phyloP scores from a whole-genome alignment of 2,329 filamentous ascomycete genomes.

The Rhynchosporium secalis region DNA sequence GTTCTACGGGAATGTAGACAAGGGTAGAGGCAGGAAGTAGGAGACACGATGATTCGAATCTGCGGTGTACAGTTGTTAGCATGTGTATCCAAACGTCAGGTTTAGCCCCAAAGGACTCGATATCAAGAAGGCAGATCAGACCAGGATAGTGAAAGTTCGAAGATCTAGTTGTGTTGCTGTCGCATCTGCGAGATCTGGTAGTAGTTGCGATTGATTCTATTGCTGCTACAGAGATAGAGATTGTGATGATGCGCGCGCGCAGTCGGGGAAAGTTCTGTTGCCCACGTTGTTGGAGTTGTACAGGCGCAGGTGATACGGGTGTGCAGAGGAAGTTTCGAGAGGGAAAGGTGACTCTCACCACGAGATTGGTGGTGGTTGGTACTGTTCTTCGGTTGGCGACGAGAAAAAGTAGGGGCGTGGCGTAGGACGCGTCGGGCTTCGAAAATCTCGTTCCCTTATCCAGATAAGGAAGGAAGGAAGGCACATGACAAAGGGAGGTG shows the following conservation, averaged over 20 bases:
- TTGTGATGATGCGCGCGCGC: constrained; percentile 6
- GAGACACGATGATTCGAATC: constrained; percentile 30
- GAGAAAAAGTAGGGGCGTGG: neutral
- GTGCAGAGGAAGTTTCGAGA: constrained; percentile 20
- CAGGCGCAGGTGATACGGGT: constrained; percentile 17
- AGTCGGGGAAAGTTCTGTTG: constrained; percentile 12
- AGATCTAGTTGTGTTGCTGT: neutral
- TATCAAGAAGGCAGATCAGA: constrained; percentile 4
- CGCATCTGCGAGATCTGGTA: constrained; percentile 6
- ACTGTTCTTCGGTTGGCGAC: neutral
- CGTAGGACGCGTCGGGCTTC: constrained; percentile 6
- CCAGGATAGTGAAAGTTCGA: neutral
- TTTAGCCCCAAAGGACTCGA: neutral
- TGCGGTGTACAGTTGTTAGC: constrained; percentile 32
- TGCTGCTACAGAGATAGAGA: neutral
- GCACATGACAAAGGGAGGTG: neutral
- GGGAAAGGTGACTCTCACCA: constrained; percentile 20
- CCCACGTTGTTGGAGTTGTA: constrained; percentile 34
- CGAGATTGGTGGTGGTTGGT: constrained; percentile 18
- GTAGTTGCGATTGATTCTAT: neutral
- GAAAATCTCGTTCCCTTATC: neutral
- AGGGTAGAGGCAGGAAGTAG: constrained; percentile 31
- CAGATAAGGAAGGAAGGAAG: constrained; percentile 9
- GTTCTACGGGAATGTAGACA: constrained; percentile 32
- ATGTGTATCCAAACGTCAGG: constrained; percentile 18